phyloP scores from a whole-genome alignment of 352 stramenopile species.

The Halophytophthora batemanensis region DNA sequence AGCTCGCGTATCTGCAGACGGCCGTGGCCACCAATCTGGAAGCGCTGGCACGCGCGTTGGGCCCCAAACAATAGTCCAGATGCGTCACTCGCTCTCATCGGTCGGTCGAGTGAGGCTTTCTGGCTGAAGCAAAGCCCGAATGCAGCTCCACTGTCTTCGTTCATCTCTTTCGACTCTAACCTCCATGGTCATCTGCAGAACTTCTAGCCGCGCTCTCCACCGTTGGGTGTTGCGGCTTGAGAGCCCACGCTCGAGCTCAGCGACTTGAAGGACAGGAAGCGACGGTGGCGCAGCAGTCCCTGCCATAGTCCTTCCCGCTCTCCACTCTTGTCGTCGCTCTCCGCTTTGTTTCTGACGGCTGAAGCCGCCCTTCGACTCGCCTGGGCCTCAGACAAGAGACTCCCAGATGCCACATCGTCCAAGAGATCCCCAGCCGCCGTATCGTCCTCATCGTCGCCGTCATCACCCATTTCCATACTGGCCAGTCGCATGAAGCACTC shows the following conservation, averaged over 20 bases:
- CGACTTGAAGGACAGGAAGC: constrained; percentile 62
- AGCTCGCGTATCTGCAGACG: constrained; percentile 18
- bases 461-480: constrained; percentile 48
- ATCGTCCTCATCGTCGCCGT: constrained; percentile 24
- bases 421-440: too few relatives aligned
- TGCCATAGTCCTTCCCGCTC: constrained; percentile 53
- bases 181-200: constrained; percentile 4
- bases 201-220: constrained; percentile 10
- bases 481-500: constrained; percentile 81
- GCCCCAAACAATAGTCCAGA: constrained; percentile 14
- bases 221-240: constrained; percentile 18
- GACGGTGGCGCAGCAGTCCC: constrained; percentile 46
- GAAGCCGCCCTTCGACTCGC: neutral
- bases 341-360: neutral
- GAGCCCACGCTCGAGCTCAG: constrained; percentile 43
- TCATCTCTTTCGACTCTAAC: neutral
- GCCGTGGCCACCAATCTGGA: constrained; percentile 18
- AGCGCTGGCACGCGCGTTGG: constrained; percentile 19
- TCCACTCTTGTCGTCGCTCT: constrained; percentile 13
- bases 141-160: neutral
- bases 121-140: neutral
- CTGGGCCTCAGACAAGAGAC: neutral
- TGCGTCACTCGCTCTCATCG: too few relatives aligned
- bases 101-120: too few relatives aligned
- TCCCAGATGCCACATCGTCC: constrained; percentile 8